Base-by-base conservation (phyloP, 2,329 filamentous ascomycete species). In the Arthroderma uncinatum region DNA sequence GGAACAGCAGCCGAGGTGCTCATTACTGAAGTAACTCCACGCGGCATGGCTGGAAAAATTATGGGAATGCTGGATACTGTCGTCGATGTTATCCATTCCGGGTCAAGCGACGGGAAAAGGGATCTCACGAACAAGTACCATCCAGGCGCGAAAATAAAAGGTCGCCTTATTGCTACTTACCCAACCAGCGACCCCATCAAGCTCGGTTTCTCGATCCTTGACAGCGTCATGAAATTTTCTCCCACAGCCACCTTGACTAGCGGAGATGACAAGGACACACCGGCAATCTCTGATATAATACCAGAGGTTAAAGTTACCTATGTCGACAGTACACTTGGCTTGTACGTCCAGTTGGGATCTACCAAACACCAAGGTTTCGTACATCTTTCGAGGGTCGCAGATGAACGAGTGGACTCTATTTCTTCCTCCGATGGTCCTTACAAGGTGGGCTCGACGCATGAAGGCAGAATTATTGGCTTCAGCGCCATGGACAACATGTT, bases 1-100 rank as follows among this genome's bases (percentile, higher is more conserved):
- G 94, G 93, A 62, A 93, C 89, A n/a, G 84, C 86, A 4, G 89
- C 90, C 36, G 90, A 95, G 64, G 78, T 96, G 9, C 77, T 97
- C 53, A 74, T 98, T 37, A 86, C 87, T 1, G 86, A 93, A 50
- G 82, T 87, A 12, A 83, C 84, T 9, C 72, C 79, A 10, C 82
- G 81, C 62, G 93, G 93, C n/a, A 73, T 98, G 59, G 77, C 81
- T 53, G 93, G 93, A 65, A 96, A 96, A 71, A 82, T 97, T 47
- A 87, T 98, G 79, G 94, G 93, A 14, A 83, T 91, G 68, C 74
- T 98, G 23, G 89, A 96, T 72, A 87, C 89, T 9, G 96, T 90
- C 0, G 90, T 92, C 16, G 93, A 98, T 70, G 70, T 92, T 36
- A 82, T 96, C 44, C 93, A 98, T 71, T 95, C 90, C 12, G 90